A percentile compares a stretch with the other conserved stretches of the same genome.
Conservation (phyloP, 805 yeast species). For the Hanseniaspora vineae region DNA sequence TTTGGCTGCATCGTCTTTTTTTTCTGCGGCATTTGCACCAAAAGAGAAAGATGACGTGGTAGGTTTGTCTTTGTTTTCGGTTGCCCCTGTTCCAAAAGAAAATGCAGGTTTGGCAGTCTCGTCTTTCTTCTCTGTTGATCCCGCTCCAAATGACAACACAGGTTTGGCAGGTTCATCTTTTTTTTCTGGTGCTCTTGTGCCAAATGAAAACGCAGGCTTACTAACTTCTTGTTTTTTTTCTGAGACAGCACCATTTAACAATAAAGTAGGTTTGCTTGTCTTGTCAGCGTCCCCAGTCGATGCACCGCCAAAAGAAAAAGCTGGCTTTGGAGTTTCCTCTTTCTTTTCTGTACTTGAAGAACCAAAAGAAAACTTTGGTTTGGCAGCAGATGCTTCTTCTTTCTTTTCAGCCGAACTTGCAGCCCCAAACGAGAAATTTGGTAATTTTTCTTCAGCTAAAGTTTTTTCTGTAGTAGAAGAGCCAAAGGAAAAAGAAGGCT, state of each 20-base stretch:
- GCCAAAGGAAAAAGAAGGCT: conserved; percentile 4
- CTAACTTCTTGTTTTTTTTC: neutral
- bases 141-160: too few species aligned
- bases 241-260: neutral
- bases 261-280: neutral
- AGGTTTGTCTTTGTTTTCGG: too few species aligned
- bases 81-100: neutral
- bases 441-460: neutral
- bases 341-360: neutral
- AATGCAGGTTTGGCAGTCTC: neutral
- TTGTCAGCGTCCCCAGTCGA: neutral
- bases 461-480: neutral
- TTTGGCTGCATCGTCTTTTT: too few species aligned
- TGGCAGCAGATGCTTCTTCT: neutral
- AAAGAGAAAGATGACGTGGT: too few species aligned
- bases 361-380: conserved; percentile 7
- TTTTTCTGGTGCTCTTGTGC: neutral
- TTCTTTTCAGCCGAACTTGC: neutral
- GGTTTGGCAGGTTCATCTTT: neutral
- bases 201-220: conserved; percentile 2
- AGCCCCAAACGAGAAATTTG: conserved; percentile 1
- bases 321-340: conserved; percentile 5
- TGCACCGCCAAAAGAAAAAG: conserved; percentile 8
- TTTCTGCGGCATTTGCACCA: neutral
- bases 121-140: neutral